These are phyloP conservation scores for Eucalyptus sp. DNA, from an alignment of 345 rosid genomes.

Conservation along the genomic window DNA sequence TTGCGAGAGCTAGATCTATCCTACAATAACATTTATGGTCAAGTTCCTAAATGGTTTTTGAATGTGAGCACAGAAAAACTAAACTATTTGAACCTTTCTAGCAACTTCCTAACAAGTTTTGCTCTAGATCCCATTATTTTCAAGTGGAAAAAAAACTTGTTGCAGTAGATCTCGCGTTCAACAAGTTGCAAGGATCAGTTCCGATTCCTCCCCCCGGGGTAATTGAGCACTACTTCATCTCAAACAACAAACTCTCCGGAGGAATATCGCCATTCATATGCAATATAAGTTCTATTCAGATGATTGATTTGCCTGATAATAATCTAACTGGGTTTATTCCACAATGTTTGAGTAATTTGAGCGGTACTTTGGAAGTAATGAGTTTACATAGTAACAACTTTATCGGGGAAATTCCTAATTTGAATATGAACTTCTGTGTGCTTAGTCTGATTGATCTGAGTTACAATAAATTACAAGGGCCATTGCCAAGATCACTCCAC, in stretches of 20 bases:
- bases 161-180: rapidly evolving
- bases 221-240: background rate
- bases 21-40: background rate
- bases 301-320: conserved; percentile 1
- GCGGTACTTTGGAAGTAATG: background rate
- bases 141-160: background rate
- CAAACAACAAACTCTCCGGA: background rate
- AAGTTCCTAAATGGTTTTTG: background rate
- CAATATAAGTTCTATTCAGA: background rate
- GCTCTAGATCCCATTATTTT: background rate
- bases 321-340: conserved; percentile 6
- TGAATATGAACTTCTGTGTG: background rate
- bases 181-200: background rate
- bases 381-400: background rate
- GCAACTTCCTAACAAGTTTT: conserved; percentile 3
- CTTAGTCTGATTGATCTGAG: background rate
- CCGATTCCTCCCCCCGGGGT: background rate
- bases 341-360: conserved; percentile 3
- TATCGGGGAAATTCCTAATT: background rate
- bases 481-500: background rate
- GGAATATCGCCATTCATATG: background rate
- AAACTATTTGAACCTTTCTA: background rate
- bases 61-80: background rate
- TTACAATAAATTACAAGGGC: background rate
- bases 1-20: background rate